These are phyloP conservation scores for Toxoplasma gondii DNA, from an alignment of 169 alveolate genomes.

Conservation along the genomic window DNA sequence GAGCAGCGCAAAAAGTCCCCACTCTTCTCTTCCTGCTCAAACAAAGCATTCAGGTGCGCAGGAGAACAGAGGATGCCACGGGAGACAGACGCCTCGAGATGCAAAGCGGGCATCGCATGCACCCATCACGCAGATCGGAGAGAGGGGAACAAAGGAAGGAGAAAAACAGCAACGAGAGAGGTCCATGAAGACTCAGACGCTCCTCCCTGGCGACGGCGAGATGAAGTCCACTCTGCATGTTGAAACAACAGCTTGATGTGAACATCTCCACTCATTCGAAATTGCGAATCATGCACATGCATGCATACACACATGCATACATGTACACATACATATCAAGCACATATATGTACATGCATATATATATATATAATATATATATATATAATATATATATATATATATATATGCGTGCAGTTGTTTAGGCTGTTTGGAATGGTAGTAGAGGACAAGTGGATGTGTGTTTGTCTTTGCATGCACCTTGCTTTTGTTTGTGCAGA, in stretches of 20 bases:
- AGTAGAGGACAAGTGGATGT: not conserved
- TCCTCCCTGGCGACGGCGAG: too few species aligned
- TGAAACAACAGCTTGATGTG: too few species aligned
- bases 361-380: not conserved
- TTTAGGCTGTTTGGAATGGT: not conserved
- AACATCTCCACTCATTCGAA: too few species aligned
- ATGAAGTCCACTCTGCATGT: too few species aligned
- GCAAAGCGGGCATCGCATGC: too few species aligned
- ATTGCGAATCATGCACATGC: not conserved
- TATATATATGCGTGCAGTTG: not conserved
- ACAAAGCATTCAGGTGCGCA: not conserved
- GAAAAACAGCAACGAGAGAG: too few species aligned
- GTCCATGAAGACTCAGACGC: too few species aligned
- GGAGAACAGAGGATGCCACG: too few species aligned
- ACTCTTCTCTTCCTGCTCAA: not conserved
- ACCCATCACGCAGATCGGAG: too few species aligned
- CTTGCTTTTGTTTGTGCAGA: not conserved
- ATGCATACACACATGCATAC: not conserved
- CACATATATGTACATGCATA: not conserved
- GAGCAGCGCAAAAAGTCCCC: not conserved
- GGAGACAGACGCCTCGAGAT: too few species aligned
- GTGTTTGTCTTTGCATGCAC: not conserved
- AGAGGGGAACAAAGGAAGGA: too few species aligned
- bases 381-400: not conserved
- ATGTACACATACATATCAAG: not conserved